phyloP scores from a whole-genome alignment of 2,329 filamentous ascomycete species.

The Penicillium italicum region DNA sequence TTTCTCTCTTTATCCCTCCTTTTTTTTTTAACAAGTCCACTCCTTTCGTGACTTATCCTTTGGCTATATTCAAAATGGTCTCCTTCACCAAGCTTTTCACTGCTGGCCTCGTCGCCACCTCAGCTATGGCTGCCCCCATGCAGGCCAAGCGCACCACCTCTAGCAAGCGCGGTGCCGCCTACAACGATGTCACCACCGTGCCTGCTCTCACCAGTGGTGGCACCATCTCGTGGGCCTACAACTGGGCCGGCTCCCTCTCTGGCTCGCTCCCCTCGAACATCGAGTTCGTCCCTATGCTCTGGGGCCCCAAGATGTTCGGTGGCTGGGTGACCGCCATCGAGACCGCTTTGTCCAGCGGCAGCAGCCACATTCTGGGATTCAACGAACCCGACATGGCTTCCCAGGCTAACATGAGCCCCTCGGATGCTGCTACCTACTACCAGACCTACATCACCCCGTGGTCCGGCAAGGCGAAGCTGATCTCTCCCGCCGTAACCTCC shows the following conservation, averaged over 20 bases:
- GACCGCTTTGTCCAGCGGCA: conserved; percentile 34
- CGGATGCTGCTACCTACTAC: conserved; percentile 38
- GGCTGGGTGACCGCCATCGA: conserved; percentile 36
- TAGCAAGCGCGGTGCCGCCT: conserved; percentile 36
- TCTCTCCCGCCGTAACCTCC: conserved; percentile 43
- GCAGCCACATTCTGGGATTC: conserved; percentile 42
- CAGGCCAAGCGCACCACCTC: conserved; percentile 20
- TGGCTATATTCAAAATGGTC: conserved; percentile 32
- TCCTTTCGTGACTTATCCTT: conserved; percentile 5
- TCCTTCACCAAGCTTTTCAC: conserved; percentile 36
- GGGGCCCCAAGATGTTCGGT: conserved; percentile 38
- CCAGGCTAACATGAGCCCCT: conserved; percentile 40
- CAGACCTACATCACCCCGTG: conserved; percentile 39
- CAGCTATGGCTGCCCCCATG: conserved; percentile 33
- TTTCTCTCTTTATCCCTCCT: conserved; percentile 22
- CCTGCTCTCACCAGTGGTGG: conserved; percentile 30
- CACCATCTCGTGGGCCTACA: conserved; percentile 44
- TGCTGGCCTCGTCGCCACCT: conserved; percentile 34
- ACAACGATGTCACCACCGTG: conserved; percentile 39
- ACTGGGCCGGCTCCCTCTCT: conserved; percentile 39
- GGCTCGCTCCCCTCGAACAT: conserved; percentile 33
- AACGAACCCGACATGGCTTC: conserved; percentile 45
- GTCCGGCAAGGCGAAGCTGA: conserved; percentile 37
- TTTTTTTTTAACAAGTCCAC: conserved; percentile 8
- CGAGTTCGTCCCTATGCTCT: conserved; percentile 48